Base-by-base conservation (phyloP, 371 early-diverging fungal genomes). In the Haplosporangium sp. region DNA sequence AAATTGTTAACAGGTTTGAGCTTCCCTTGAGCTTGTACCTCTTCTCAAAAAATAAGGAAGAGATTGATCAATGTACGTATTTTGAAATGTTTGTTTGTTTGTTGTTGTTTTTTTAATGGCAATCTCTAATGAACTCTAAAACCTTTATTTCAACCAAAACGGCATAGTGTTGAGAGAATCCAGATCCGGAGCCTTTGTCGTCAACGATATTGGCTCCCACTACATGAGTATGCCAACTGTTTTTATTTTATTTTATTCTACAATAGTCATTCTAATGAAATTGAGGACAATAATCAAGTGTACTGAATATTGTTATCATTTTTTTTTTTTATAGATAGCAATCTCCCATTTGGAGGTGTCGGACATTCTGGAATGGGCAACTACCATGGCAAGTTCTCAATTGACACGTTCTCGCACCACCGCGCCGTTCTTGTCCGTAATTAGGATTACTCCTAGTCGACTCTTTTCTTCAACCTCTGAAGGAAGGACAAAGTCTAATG, bases 341-440 rank as follows among this genome's bases (percentile, higher is more conserved):
- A 76, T 37, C 69, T 93, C 5, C 97, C 97, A 35, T 96, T 96
- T 79, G 96, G 96, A 68, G 97, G 97, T 42, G 90, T 94, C 10
- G 97, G 97, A 1, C 65, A 77, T 13, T 94, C 94, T 19, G 97
- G 97, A 34, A 87, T 92, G 69, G 97, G 97, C 62, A 84, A 76
- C 45, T 97, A 96, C 84, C 94, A 93, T 55, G 97, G 96, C 50
- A 83, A 83, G 50, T 82, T 83, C 74, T 92, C 94, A 7, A 92
- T 95, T 74, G 79, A 90, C 9, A 85, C 89, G 0, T 94, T 96
- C 82, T 88, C 91, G n/a, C 94, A 94, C 76, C 84, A 88, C 59
- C 83, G 93, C 37, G 74, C 88, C 10, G 84, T 88, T 62, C 71
- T 89, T 76, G 42, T 82, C 66, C 78, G 69, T 13, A 55, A 39